Conservation (phyloP, 2,329 filamentous ascomycete species). For the Epichloe typhina region DNA sequence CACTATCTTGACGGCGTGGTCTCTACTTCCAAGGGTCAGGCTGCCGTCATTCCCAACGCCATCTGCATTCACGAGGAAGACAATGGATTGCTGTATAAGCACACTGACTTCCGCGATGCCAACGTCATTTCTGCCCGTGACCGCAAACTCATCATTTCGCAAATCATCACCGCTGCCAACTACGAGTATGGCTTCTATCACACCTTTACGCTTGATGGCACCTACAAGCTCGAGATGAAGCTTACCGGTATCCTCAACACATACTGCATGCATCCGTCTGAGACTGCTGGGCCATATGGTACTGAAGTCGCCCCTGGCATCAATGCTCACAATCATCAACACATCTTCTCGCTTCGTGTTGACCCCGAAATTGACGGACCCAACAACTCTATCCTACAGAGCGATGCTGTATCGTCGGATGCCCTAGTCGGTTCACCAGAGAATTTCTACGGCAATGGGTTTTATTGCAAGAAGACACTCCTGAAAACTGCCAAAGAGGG, state of each 20-base stretch:
- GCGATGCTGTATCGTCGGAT: slow-evolving; percentile 49
- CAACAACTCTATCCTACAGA: slow-evolving; percentile 53
- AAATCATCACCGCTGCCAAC: slow-evolving; percentile 52
- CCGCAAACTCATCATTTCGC: slow-evolving; percentile 48
- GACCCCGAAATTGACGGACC: slow-evolving; percentile 52
- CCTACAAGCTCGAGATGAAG: slow-evolving; percentile 47
- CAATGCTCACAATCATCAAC: slow-evolving; percentile 56
- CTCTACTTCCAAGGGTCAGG: slow-evolving; percentile 32
- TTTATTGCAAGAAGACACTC: slow-evolving; percentile 30
- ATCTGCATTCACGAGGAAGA: slow-evolving; percentile 26
- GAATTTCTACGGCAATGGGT: slow-evolving; percentile 65
- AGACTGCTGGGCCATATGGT: slow-evolving; percentile 33
- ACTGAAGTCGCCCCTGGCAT: slow-evolving; percentile 52
- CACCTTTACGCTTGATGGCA: slow-evolving; percentile 41
- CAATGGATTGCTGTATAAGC: slow-evolving; percentile 50
- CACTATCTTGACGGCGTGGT: slow-evolving; percentile 27
- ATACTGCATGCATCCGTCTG: slow-evolving; percentile 26
- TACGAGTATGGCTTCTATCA: slow-evolving; percentile 42
- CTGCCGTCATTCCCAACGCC: slow-evolving; percentile 50
- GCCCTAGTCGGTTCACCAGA: slow-evolving; percentile 52
- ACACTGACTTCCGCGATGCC: slow-evolving; percentile 45
- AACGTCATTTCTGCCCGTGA: slow-evolving; percentile 43
- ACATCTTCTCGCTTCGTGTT: slow-evolving; percentile 54
- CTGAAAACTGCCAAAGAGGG: slow-evolving; percentile 12
- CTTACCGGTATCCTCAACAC: slow-evolving; percentile 35